Conservation (phyloP, 1,284 basidiomycete species). For the Tylopilus orsonianus region DNA sequence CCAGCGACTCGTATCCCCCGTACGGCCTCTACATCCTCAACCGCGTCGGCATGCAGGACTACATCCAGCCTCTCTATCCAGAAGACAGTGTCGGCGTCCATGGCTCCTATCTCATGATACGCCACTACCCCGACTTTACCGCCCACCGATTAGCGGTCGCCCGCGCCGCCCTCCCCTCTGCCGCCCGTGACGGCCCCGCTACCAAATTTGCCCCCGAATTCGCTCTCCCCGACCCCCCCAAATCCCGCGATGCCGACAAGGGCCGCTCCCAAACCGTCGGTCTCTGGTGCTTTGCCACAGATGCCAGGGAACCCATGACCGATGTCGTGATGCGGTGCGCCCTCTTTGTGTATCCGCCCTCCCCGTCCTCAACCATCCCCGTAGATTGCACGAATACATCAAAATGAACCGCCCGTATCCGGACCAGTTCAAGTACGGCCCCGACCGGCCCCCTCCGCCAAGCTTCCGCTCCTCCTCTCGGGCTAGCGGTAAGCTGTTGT, state of each 20-base stretch:
- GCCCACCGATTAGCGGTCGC: constrained; percentile 43
- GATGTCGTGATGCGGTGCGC: constrained; percentile 65
- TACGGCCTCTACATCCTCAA: constrained; percentile 90
- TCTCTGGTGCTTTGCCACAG: constrained; percentile 75
- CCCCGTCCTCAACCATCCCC: constrained; percentile 1
- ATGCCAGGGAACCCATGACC: constrained; percentile 68
- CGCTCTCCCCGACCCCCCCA: constrained; percentile 39
- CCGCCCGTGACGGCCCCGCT: constrained; percentile 34
- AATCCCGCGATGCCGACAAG: constrained; percentile 46
- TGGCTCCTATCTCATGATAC: constrained; percentile 71
- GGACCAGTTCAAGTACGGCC: constrained; percentile 65
- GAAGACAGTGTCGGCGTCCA: constrained; percentile 74
- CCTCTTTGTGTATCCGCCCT: not conserved
- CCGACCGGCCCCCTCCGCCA: constrained; percentile 55
- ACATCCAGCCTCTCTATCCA: constrained; percentile 72
- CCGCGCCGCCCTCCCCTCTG: constrained; percentile 32
- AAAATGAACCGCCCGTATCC: constrained; percentile 66
- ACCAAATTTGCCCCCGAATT: constrained; percentile 51
- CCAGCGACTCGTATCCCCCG: constrained; percentile 67
- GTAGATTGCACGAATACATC: constrained; percentile 65
- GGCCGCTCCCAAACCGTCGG: constrained; percentile 65
- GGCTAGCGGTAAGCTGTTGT: constrained; percentile 28
- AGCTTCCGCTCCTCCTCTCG: constrained; percentile 34
- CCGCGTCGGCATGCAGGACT: constrained; percentile 83
- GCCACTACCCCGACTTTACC: constrained; percentile 71